Base-by-base conservation (phyloP, 768 basidiomycete genomes). In the Kwoniella heveanensis region DNA sequence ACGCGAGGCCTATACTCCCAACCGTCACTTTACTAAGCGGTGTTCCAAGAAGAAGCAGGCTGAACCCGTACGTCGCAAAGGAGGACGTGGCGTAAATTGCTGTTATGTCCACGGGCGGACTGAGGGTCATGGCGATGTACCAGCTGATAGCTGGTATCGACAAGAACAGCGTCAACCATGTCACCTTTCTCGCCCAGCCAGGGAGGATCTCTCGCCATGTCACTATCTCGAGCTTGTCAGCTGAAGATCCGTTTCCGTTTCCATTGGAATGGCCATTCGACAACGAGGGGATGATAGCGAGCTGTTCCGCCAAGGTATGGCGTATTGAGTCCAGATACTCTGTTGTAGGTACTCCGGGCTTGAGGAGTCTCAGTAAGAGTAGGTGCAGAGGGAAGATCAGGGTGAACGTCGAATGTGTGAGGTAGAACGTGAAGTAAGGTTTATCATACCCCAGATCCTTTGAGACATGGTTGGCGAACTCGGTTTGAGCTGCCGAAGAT, bases 31-130 rank as follows among this genome's bases (percentile, higher is more conserved):
- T 88, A 88, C 88, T 87, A 2, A 92, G 70, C 69, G 85, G 85
- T 51, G 68, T 66, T 37, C 71, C 50, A 2, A 80, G 67, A 25
- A 80, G 66, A 39, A 77, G 37, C 64, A 93, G 86, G n/a, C 88
- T 85, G 77, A 97, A 85, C 26, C 92, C 77, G 76, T 97, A 98
- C 5, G 90, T 90, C 79, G 92, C 93, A 82, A 97, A 93, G 0
- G 90, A 88, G 71, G 90, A 90, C 8, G 89, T 88, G 75, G 95
- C 94, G 87, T 90, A 92, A 26, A 92, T 86, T 0, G 82, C 79
- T 30, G 91, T 94, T 26, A 93, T 86, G 79, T 93, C 91, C 68
- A 87, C 88, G 26, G 92, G 83, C 24, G 92, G 91, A 65, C 26
- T 60, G 24, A 57, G 57, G 29, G 53, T 22, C 54, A 70, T 66